A percentile compares a stretch with the other conserved stretches of the same genome.
These are phyloP conservation scores for Begonia loranthoides DNA, from an alignment of 306 rosid genomes.

Conservation along the genomic window DNA sequence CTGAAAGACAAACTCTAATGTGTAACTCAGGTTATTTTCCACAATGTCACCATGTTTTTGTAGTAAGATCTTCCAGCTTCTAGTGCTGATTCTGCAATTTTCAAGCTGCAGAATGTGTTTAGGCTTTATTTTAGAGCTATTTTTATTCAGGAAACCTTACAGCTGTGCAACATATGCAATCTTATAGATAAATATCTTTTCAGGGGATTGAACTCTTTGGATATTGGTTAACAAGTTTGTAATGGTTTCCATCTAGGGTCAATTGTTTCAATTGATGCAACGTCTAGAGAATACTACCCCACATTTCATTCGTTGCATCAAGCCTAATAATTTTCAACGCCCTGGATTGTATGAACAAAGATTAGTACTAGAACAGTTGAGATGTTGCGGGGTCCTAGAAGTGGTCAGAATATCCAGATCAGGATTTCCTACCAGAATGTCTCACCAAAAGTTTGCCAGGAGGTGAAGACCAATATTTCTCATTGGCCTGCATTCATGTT, in stretches of 20 bases:
- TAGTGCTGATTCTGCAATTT: no score
- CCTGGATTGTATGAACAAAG: constrained; percentile 93
- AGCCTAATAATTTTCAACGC: constrained; percentile 92
- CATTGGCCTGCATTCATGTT: neutral
- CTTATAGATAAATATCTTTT: no score
- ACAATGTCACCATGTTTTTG: no score
- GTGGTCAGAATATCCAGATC: constrained; percentile 96
- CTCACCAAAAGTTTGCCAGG: constrained; percentile 89
- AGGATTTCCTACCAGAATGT: constrained; percentile 97
- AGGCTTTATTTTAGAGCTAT: no score
- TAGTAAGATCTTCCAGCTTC: no score
- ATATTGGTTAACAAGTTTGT: constrained; percentile 1
- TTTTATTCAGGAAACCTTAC: no score
- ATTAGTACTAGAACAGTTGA: constrained; percentile 86
- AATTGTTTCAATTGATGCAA: constrained; percentile 88
- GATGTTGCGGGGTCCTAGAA: constrained; percentile 98
- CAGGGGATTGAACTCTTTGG: no score
- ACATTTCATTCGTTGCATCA: constrained; percentile 96
- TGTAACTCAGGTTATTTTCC: no score
- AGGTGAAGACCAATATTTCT: constrained; percentile 35
- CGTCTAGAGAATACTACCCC: constrained; percentile 94
- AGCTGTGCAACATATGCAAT: no score
- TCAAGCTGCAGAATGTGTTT: no score
- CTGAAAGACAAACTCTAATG: no score
- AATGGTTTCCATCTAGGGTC: constrained; percentile 41